Evolutionary conservation across 73 alveolate species (phyloP).

Genomic region (Blepharisma japonicum): DNA sequence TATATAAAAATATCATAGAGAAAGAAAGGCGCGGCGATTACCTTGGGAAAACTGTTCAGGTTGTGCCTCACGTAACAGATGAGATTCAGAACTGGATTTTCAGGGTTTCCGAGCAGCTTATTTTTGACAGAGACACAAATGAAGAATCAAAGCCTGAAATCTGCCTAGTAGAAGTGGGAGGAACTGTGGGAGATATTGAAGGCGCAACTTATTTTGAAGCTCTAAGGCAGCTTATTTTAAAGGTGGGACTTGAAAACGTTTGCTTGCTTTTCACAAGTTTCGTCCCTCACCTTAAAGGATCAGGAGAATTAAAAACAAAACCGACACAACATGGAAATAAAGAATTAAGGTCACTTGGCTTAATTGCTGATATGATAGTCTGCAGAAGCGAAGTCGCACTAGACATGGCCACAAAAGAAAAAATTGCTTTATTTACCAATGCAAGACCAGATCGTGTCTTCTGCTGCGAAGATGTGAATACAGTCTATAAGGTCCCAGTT

Average conservation of each 20-base stretch:
- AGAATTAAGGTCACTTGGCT: conserved; percentile 38
- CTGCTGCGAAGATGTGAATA: conserved; percentile 33
- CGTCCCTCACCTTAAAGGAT: neutral
- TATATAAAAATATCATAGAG: conserved; percentile 31
- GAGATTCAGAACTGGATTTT: conserved; percentile 51
- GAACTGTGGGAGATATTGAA: conserved; percentile 73
- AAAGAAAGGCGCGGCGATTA: conserved; percentile 59
- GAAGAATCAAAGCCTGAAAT: conserved; percentile 38
- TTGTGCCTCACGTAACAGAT: conserved; percentile 64
- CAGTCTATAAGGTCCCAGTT: conserved; percentile 30
- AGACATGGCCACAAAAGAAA: conserved; percentile 26
- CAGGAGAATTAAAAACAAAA: conserved; percentile 59
- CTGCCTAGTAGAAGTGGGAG: conserved; percentile 68
- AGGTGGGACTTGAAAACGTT: conserved; percentile 45
- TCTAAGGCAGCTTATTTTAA: conserved; percentile 38
- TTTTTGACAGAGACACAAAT: neutral
- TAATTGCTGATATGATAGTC: conserved; percentile 40
- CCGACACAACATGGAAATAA: conserved; percentile 66
- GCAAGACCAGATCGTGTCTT: conserved; percentile 27
- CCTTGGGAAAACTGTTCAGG: conserved; percentile 70
- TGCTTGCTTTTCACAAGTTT: conserved; percentile 35
- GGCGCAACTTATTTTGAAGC: conserved; percentile 54
- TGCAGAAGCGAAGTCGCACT: conserved; percentile 43
- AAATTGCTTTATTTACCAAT: conserved; percentile 34
- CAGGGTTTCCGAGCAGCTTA: no score